phyloP scores from a whole-genome alignment of 2,329 filamentous ascomycete genomes.

The Canariomyces notabilis region DNA sequence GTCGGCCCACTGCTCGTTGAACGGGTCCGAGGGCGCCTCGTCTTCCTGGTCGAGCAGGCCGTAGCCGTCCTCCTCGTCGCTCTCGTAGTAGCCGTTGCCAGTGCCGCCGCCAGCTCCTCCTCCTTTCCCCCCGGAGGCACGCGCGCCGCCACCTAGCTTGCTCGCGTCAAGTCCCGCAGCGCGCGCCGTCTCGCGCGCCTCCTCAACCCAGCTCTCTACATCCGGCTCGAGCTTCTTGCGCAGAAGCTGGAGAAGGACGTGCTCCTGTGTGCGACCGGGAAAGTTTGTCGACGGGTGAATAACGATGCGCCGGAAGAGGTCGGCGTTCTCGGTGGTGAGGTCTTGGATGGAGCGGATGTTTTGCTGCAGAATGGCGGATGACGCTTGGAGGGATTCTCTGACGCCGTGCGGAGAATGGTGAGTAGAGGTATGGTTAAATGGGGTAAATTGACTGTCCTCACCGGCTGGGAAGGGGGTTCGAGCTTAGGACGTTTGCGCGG shows the following conservation, averaged over 20 bases:
- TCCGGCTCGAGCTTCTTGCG: constrained; percentile 79
- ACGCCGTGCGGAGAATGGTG: constrained; percentile 40
- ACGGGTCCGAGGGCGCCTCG: constrained; percentile 29
- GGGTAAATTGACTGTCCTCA: constrained; percentile 34
- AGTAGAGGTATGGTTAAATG: not conserved
- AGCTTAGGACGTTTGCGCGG: constrained; percentile 54
- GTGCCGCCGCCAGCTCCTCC: not conserved
- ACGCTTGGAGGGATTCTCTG: constrained; percentile 68
- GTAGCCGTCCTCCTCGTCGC: constrained; percentile 38
- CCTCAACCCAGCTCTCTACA: constrained; percentile 67
- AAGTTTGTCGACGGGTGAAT: constrained; percentile 73
- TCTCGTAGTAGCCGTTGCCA: constrained; percentile 14
- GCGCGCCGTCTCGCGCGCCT: constrained; percentile 49
- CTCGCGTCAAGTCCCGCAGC: constrained; percentile 28
- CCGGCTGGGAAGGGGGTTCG: constrained; percentile 63
- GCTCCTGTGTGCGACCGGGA: constrained; percentile 63
- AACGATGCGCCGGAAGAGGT: constrained; percentile 64
- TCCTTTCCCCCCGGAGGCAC: constrained; percentile 21
- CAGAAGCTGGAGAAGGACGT: constrained; percentile 62
- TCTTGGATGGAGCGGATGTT: constrained; percentile 64
- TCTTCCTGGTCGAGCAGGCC: constrained; percentile 41
- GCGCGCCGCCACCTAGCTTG: constrained; percentile 25
- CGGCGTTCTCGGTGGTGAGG: constrained; percentile 58
- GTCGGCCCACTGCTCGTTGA: constrained; percentile 35
- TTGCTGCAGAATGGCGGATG: constrained; percentile 63